A percentile compares a stretch with the other conserved stretches of the same genome.
Conservation (phyloP, 1,284 basidiomycete genomes). For the Cutaneotrichosporon curvatum region DNA sequence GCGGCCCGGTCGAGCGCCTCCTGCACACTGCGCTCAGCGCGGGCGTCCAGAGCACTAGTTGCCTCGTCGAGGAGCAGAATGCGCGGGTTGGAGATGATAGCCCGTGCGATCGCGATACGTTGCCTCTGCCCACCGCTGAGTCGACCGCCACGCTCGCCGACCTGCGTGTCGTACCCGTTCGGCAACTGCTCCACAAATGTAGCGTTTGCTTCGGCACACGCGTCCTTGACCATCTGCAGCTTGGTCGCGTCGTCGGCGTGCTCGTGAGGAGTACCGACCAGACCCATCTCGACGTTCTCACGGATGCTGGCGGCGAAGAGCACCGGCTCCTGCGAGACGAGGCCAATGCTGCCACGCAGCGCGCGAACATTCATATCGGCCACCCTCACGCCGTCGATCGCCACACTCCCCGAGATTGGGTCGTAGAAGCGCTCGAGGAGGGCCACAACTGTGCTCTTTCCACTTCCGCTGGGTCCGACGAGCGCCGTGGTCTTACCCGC, state of each 20-base stretch:
- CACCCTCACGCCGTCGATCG: constrained; percentile 71
- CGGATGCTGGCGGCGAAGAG: constrained; percentile 74
- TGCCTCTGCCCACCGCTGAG: constrained; percentile 89
- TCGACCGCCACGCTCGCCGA: constrained; percentile 87
- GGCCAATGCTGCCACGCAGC: constrained; percentile 78
- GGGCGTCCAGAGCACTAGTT: constrained; percentile 81
- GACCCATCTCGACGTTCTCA: constrained; percentile 79
- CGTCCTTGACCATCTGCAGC: constrained; percentile 71
- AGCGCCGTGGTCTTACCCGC: constrained; percentile 68
- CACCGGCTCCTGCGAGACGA: constrained; percentile 82
- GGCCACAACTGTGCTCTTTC: constrained; percentile 68
- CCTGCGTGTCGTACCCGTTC: constrained; percentile 78
- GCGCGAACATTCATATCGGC: constrained; percentile 76
- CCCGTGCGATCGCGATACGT: constrained; percentile 83
- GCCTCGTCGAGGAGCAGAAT: constrained; percentile 52
- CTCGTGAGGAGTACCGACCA: constrained; percentile 66
- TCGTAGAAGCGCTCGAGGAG: constrained; percentile 87
- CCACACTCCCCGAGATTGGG: constrained; percentile 64
- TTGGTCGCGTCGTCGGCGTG: constrained; percentile 67
- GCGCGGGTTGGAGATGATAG: constrained; percentile 81
- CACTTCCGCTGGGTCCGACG: constrained; percentile 83
- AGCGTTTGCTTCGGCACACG: constrained; percentile 86
- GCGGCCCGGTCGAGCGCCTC: constrained; percentile 90
- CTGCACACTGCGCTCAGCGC: constrained; percentile 85
- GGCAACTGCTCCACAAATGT: constrained; percentile 81